Evolutionary conservation across 352 stramenopile genomes (phyloP), one percentile per base, ranked within the genome.

Genomic region (Pythium folliculosum): DNA sequence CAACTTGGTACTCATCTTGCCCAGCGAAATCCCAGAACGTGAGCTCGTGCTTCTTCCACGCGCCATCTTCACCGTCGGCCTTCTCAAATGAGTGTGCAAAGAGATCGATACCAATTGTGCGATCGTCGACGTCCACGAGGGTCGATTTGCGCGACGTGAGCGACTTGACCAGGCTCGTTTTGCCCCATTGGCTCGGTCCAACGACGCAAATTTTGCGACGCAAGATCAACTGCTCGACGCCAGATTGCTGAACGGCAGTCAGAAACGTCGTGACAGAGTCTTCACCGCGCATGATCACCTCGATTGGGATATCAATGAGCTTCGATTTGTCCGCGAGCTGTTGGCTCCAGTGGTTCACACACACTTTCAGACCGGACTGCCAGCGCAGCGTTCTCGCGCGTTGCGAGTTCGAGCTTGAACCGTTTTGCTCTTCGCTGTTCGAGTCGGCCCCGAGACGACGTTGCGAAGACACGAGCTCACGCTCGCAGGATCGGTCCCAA

Each of bases 101-200:
- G 3, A 78, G 45, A 38, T 79, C 69, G 17, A 79, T 76, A 3
- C 72, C 72, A 51, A 79, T 70, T 9, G 72, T 77, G 4, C 69
- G 72, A n/a, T 66, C 32, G 44, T 74, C 64, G n/a, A 69, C 54
- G 5, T 52, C 16, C 38, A 72, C 65, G 2, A 77, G 55, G 3
- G 50, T 62, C 1, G 63, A 22, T 17, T 38, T 44, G 30, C 53
- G 40, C n/a, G 49, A 59, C n/a, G 40, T 72, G 17, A 79, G 56
- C 13, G 57, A 72, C 38, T 76, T 79, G 63, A 77, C 67, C 43
- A 79, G 59, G 30, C 72, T 79, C 0, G 72, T 79, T 47, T 77
- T 79, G 5, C 72, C 69, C 70, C 69, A 77, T n/a, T 67, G 35
- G 22, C 70, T 80, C 3, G 69, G 70, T 3, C 73, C 69, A 22